Base-by-base conservation (phyloP, 1,139 yeast genomes). In the Zygoascus hellenicus region DNA sequence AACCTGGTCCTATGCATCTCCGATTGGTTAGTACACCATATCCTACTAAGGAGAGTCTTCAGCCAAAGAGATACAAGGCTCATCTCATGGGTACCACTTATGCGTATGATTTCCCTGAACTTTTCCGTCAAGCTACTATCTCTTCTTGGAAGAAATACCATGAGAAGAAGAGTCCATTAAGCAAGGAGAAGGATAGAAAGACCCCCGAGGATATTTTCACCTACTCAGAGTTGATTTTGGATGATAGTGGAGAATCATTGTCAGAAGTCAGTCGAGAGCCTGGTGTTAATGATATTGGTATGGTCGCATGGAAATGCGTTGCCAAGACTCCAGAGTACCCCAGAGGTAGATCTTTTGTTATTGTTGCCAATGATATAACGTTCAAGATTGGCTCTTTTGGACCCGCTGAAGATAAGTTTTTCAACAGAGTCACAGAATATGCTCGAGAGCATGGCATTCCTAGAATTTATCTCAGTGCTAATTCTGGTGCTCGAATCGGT, bases 401-500 rank as follows among this genome's bases (percentile, higher is more conserved):
- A 59, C 98, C 98, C n/a, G 83, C 79, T 59, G 98, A 92, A 72
- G 98, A 92, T 69, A 74, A 71, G 50, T 92, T 82, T 73, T 92
- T 92, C 76, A 78, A 86, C 74, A 82, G 83, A 65, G 96, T 94
- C 57, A 92, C 98, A 39, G 95, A 88, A 60, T 76, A 83, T 56
- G 97, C 97, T 26, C 80, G 96, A 70, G 76, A 78, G 63, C 76
- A 82, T 57, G 98, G 98, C 51, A 81, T 94, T 58, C 98, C 98
- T 63, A 78, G 98, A 72, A 80, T 92, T 52, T 94, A 92, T 68
- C 76, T 92, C 61, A 88, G 97, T 57, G 98, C 98, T 37, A 92
- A 92, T 76, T 89, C 97, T 51, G 98, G 98, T 74, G 98, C 98
- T 42, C 83, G 98, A 74, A 87, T 92, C 57, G 98, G 98, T 63